These are phyloP conservation scores for Globisporangium takayamanum DNA, from an alignment of 352 stramenopile genomes.

Conservation along the genomic window DNA sequence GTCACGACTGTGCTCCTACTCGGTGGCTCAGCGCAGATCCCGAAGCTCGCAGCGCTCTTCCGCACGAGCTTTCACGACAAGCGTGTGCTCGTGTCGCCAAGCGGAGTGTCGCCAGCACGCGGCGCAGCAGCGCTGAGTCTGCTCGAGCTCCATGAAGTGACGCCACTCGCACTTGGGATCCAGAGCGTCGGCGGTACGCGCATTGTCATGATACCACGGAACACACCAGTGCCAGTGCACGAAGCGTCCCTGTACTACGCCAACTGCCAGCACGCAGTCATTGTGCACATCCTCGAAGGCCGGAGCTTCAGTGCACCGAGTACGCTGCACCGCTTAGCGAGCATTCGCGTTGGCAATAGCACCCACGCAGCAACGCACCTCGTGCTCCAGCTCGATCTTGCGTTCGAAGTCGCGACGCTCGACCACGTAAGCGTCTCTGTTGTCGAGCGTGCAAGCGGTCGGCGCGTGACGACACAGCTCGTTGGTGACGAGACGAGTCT, in stretches of 20 bases:
- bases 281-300: slow-evolving; percentile 27
- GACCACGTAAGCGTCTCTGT: slow-evolving; percentile 16
- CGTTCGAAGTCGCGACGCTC: slow-evolving; percentile 20
- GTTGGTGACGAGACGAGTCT: slow-evolving; percentile 23
- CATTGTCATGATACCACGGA: slow-evolving; percentile 19
- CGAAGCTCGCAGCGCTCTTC: slow-evolving; percentile 20
- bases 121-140: slow-evolving; percentile 17
- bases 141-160: slow-evolving; percentile 19
- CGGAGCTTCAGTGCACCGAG: slow-evolving; percentile 1
- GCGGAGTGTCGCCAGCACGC: background rate
- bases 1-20: slow-evolving; percentile 24
- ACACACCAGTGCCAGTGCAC: slow-evolving; percentile 15
- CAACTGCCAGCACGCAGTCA: slow-evolving; percentile 22
- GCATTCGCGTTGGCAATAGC: slow-evolving; percentile 19
- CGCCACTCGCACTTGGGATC: slow-evolving; percentile 24
- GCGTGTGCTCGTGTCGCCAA: slow-evolving; percentile 5
- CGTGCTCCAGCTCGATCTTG: slow-evolving; percentile 30
- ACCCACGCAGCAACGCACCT: slow-evolving; percentile 14
- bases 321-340: slow-evolving; percentile 16
- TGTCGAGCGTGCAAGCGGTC: background rate
- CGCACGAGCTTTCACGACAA: slow-evolving; percentile 14
- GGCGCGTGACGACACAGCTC: slow-evolving; percentile 9
- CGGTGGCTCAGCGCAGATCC: slow-evolving; percentile 23
- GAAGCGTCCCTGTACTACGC: slow-evolving; percentile 30
- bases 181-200: slow-evolving; percentile 24